Conservation (phyloP, 768 basidiomycete genomes). For the Boletus edulis region DNA sequence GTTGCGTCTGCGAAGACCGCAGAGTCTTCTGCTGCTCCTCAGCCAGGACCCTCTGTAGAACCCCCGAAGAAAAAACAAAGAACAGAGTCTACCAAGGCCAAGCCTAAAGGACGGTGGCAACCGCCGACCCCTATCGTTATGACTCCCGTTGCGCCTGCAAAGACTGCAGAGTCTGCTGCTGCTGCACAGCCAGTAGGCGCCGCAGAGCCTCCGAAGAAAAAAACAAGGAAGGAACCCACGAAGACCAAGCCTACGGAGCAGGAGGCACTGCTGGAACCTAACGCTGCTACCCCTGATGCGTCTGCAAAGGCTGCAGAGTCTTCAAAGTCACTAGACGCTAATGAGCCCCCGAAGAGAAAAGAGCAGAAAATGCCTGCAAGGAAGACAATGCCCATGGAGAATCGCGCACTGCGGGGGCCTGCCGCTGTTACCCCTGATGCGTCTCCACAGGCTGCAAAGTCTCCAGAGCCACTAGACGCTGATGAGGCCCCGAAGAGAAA, state of each 20-base stretch:
- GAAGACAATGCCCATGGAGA: too few species aligned
- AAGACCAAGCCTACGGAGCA: background rate
- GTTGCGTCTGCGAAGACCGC: background rate
- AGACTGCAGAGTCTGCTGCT: background rate
- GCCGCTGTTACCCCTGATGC: too few species aligned
- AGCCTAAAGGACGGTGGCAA: background rate
- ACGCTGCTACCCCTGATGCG: too few species aligned
- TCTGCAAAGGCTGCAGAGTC: too few species aligned
- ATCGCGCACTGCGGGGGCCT: too few species aligned
- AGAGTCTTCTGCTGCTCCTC: background rate
- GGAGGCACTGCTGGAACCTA: too few species aligned
- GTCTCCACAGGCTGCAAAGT: too few species aligned
- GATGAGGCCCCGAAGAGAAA: too few species aligned
- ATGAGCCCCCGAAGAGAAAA: too few species aligned
- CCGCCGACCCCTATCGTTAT: conserved; percentile 9
- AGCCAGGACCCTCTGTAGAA: background rate
- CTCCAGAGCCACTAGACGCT: too few species aligned
- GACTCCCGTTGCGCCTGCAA: background rate
- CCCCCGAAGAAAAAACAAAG: conserved; percentile 20
- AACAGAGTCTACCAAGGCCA: background rate
- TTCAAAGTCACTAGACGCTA: too few species aligned
- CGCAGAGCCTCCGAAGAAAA: conserved; percentile 20
- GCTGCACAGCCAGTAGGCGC: background rate
- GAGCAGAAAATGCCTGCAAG: too few species aligned
- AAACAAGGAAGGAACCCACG: conserved; percentile 2